Evolutionary conservation across 2,329 filamentous ascomycete genomes (phyloP).

Genomic region (Fusarium brevicatenulatum): DNA sequence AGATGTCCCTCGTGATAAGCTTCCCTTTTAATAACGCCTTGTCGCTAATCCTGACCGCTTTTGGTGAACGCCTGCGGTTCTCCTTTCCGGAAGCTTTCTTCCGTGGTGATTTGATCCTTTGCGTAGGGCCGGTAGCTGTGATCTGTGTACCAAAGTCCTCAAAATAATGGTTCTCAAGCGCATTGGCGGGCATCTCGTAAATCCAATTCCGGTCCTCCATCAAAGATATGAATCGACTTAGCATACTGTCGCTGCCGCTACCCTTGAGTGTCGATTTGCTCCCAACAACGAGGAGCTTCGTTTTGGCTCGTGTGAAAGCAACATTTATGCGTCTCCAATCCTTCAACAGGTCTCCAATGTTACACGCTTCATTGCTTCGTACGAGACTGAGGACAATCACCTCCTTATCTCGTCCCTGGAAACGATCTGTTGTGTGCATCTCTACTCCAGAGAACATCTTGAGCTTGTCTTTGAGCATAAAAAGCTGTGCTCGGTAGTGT

Average conservation of each 20-base stretch:
- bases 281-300: conserved; percentile 89
- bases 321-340: conserved; percentile 97
- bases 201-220: conserved; percentile 85
- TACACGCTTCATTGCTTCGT: conserved; percentile 81
- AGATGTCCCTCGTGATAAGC: conserved; percentile 78
- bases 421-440: conserved; percentile 96
- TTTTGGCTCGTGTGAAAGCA: conserved; percentile 91
- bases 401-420: conserved; percentile 96
- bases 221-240: conserved; percentile 78
- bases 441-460: conserved; percentile 74
- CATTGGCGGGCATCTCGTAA: conserved; percentile 73
- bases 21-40: conserved; percentile 72
- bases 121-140: conserved; percentile 48
- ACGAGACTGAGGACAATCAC: conserved; percentile 89
- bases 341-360: conserved; percentile 89
- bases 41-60: conserved; percentile 66
- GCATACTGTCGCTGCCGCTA: conserved; percentile 76
- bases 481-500: conserved; percentile 92
- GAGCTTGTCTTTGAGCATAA: conserved; percentile 79
- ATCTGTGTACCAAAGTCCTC: conserved; percentile 65
- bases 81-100: conserved; percentile 54
- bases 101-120: conserved; percentile 44
- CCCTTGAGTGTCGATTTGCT: conserved; percentile 82
- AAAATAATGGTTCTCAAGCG: conserved; percentile 75
- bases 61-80: conserved; percentile 61